These are phyloP conservation scores for Nicotiana tabacum DNA, from an alignment of 257 asterid species.

Conservation along the genomic window DNA sequence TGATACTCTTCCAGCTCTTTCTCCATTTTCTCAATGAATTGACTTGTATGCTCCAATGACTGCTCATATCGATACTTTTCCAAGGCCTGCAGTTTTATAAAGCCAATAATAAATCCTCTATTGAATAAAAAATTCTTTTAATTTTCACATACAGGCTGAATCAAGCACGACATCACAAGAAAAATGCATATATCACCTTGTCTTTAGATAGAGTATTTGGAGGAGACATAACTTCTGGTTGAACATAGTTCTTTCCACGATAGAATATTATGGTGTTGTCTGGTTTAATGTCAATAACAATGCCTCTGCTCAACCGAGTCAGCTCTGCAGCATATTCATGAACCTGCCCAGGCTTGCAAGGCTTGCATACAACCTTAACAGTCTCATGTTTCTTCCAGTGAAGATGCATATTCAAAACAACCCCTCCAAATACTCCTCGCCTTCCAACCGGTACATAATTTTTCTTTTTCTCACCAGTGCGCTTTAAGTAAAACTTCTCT, in stretches of 20 bases:
- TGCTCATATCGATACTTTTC: slow-evolving; percentile 74
- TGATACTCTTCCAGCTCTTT: slow-evolving; percentile 73
- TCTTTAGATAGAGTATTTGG: slow-evolving; percentile 88
- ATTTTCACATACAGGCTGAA: not conserved
- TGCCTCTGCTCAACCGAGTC: slow-evolving; percentile 79
- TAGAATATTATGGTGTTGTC: slow-evolving; percentile 61
- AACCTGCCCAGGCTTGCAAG: slow-evolving; percentile 89
- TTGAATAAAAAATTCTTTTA: not conserved
- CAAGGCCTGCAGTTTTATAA: slow-evolving; percentile 51
- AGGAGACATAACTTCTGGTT: slow-evolving; percentile 81
- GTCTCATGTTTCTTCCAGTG: slow-evolving; percentile 98
- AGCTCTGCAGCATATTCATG: slow-evolving; percentile 77
- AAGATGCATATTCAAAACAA: slow-evolving; percentile 96
- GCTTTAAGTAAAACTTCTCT: slow-evolving; percentile 84
- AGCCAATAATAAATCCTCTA: not conserved
- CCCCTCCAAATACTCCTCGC: slow-evolving; percentile 97
- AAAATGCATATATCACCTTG: slow-evolving; percentile 44
- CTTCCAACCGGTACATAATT: slow-evolving; percentile 84
- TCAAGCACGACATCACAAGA: not conserved
- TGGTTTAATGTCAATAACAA: slow-evolving; percentile 70
- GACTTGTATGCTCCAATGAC: slow-evolving; percentile 86
- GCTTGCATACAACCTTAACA: slow-evolving; percentile 80
- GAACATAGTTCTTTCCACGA: slow-evolving; percentile 91
- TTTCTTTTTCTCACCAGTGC: slow-evolving; percentile 92
- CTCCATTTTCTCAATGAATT: slow-evolving; percentile 85